phyloP scores from a whole-genome alignment of 345 rosid genomes.

The Populus simonii region DNA sequence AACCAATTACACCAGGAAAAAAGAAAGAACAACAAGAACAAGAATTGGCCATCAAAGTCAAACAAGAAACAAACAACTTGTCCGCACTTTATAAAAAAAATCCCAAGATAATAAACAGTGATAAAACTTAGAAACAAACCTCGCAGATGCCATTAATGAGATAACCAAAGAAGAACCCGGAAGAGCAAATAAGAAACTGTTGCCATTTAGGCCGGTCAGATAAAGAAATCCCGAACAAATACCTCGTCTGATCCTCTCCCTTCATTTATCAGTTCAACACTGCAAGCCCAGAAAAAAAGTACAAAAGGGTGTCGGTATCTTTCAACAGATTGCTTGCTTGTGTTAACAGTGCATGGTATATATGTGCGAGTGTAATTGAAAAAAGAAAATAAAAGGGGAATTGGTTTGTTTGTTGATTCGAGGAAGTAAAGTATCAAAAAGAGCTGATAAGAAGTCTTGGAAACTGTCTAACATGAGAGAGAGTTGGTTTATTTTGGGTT shows the following conservation, averaged over 20 bases:
- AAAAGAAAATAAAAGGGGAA: neutral
- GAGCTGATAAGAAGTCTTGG: neutral
- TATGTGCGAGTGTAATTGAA: neutral
- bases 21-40: neutral
- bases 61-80: neutral
- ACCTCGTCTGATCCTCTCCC: constrained; percentile 57
- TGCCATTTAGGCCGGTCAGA: constrained; percentile 72
- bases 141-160: constrained; percentile 94
- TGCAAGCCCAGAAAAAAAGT: neutral
- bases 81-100: neutral
- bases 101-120: neutral
- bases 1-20: neutral
- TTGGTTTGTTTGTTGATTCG: neutral
- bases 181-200: constrained; percentile 81
- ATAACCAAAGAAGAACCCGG: constrained; percentile 95
- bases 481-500: neutral
- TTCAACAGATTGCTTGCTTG: neutral
- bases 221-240: constrained; percentile 67
- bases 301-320: neutral
- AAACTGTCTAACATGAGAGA: neutral
- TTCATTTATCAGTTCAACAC: constrained; percentile 39
- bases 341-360: neutral
- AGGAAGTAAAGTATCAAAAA: constrained; percentile 15
- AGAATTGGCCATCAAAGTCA: neutral
- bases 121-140: constrained; percentile 37